Evolutionary conservation across 352 stramenopile species (phyloP).

Genomic region (Phytopythium litorale): DNA sequence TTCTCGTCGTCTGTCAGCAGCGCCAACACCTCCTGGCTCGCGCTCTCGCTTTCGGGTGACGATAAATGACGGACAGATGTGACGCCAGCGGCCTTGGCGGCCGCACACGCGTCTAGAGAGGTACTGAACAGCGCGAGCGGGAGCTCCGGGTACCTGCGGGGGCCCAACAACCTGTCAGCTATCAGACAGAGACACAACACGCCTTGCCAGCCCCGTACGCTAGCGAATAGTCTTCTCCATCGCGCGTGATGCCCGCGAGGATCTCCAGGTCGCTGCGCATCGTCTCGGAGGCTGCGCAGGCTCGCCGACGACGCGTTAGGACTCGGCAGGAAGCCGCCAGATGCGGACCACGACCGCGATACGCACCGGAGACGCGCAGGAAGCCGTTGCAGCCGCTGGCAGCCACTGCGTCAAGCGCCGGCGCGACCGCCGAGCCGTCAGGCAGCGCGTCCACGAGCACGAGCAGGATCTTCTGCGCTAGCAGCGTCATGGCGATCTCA

Average conservation of each 20-base stretch:
- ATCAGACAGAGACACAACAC: no score
- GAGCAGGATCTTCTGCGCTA: conserved; percentile 51
- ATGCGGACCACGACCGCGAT: background rate
- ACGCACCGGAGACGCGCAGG: conserved; percentile 40
- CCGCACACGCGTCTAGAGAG: conserved; percentile 24
- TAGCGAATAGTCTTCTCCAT: conserved; percentile 13
- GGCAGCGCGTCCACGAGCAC: conserved; percentile 38
- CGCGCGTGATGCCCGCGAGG: conserved; percentile 31
- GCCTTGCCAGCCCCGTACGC: conserved; percentile 13
- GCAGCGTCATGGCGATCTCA: conserved; percentile 22
- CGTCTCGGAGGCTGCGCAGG: conserved; percentile 5
- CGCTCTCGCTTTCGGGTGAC: background rate
- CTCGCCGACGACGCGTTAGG: background rate
- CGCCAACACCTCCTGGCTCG: conserved; percentile 17
- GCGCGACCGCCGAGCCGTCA: conserved; percentile 18
- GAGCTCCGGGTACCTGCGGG: conserved; percentile 49
- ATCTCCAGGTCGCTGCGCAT: conserved; percentile 19
- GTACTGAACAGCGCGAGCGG: conserved; percentile 58
- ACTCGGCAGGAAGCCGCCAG: background rate
- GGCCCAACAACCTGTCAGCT: no score
- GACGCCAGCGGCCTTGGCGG: conserved; percentile 30
- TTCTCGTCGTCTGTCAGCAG: conserved; percentile 20
- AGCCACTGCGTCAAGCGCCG: conserved; percentile 50
- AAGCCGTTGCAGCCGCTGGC: conserved; percentile 48
- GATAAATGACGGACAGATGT: conserved; percentile 24